Percentiles rank a stretch among this genome's conserved stretches.
phyloP scores from a whole-genome alignment of 345 rosid species.

The Camelina neglecta region DNA sequence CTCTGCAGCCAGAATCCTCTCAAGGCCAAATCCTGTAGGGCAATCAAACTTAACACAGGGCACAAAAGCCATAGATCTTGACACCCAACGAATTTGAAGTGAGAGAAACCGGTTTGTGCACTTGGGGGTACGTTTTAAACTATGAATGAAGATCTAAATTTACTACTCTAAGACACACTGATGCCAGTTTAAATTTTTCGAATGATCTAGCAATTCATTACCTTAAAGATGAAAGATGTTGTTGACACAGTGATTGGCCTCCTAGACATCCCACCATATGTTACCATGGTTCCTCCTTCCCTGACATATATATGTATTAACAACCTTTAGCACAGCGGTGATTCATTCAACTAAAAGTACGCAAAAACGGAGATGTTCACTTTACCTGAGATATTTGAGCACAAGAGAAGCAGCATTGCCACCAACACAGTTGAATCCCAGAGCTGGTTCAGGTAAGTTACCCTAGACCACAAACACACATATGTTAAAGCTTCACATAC shows the following conservation, averaged over 20 bases:
- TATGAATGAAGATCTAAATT: not conserved
- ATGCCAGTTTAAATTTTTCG: not conserved
- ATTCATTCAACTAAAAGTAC: slow-evolving; percentile 5
- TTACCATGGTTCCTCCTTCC: slow-evolving; percentile 87
- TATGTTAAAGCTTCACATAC: not conserved
- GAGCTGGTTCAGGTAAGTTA: slow-evolving; percentile 66
- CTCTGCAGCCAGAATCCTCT: slow-evolving; percentile 95
- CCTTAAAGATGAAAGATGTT: slow-evolving; percentile 83
- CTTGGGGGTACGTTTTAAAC: not conserved
- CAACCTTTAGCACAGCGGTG: slow-evolving; percentile 6
- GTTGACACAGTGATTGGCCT: slow-evolving; percentile 81
- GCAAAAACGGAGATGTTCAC: not conserved
- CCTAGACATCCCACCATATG: slow-evolving; percentile 97
- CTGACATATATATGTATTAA: slow-evolving; percentile 43
- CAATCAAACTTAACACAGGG: not conserved
- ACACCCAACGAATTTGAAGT: not conserved
- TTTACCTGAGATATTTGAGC: slow-evolving; percentile 75
- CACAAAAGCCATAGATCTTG: not conserved
- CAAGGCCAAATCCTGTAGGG: slow-evolving; percentile 76
- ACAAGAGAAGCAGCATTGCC: slow-evolving; percentile 84
- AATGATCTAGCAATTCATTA: slow-evolving; percentile 26
- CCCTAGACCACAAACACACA: slow-evolving; percentile 47
- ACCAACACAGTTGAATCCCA: slow-evolving; percentile 93
- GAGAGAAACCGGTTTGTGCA: not conserved
- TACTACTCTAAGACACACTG: not conserved